phyloP scores from a whole-genome alignment of 2,329 filamentous ascomycete genomes.

The Ophiostoma ips region DNA sequence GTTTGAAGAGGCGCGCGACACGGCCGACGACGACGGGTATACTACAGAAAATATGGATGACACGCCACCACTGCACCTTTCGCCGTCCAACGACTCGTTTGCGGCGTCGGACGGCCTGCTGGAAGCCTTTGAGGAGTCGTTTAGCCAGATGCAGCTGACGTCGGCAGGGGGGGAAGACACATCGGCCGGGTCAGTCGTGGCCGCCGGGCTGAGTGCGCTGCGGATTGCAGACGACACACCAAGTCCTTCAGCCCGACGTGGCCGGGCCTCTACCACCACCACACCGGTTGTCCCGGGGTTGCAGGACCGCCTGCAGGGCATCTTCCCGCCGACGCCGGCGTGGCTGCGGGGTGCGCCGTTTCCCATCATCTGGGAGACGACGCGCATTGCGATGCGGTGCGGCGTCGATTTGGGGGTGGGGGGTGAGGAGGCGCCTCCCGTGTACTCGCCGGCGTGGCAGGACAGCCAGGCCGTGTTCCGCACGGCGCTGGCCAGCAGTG shows the following conservation, averaged over 20 bases:
- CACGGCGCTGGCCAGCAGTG: slow-evolving; percentile 24
- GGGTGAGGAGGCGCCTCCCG: slow-evolving; percentile 12
- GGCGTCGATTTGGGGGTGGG: slow-evolving; percentile 23
- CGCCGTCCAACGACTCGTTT: slow-evolving; percentile 6
- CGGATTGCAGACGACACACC: neutral
- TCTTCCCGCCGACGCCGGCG: slow-evolving; percentile 29
- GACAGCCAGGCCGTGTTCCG: slow-evolving; percentile 31
- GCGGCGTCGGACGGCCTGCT: slow-evolving; percentile 1
- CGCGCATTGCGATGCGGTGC: slow-evolving; percentile 33
- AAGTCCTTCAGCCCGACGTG: no score
- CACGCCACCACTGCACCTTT: neutral
- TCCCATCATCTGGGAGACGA: slow-evolving; percentile 38
- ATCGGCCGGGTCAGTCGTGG: slow-evolving; percentile 7
- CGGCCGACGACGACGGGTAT: neutral
- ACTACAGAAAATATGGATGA: neutral
- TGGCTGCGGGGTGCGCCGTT: slow-evolving; percentile 32
- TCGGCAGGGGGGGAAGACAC: slow-evolving; percentile 1
- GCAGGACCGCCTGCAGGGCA: slow-evolving; percentile 19
- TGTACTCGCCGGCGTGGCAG: slow-evolving; percentile 28
- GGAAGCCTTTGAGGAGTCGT: slow-evolving; percentile 5
- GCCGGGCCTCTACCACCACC: no score
- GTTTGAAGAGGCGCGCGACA: neutral
- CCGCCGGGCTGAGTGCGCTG: no score
- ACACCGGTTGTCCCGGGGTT: slow-evolving; percentile 7
- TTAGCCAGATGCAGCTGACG: neutral